Percentiles rank a stretch among this genome's conserved stretches.
phyloP scores from a whole-genome alignment of 371 early-diverging fungal species.

The Parasitella parasitica region DNA sequence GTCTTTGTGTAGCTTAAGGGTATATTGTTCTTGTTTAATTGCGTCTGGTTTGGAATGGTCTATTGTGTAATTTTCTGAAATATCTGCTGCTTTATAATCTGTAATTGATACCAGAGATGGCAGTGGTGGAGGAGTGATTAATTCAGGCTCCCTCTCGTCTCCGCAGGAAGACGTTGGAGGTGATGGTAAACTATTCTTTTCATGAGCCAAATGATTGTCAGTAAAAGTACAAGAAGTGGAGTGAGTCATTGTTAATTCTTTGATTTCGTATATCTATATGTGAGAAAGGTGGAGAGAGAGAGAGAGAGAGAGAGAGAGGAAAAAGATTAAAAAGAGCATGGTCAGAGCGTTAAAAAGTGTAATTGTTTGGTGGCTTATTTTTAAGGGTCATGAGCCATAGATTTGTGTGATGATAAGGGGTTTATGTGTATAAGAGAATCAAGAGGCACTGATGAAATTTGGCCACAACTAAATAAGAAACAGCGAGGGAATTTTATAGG shows the following conservation, averaged over 20 bases:
- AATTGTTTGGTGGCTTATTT: constrained; percentile 1
- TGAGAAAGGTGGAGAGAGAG: neutral
- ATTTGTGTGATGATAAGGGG: constrained; percentile 1
- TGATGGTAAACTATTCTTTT: constrained; percentile 25
- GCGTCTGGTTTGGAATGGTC: constrained; percentile 30
- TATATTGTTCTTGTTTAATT: neutral
- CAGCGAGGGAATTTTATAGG: neutral
- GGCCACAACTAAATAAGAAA: neutral
- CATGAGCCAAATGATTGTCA: neutral
- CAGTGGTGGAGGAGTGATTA: neutral
- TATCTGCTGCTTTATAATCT: neutral
- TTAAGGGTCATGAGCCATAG: neutral
- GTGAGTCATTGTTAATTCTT: neutral
- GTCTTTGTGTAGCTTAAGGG: neutral
- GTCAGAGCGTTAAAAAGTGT: constrained; percentile 1
- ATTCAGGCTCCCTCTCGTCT: constrained; percentile 24
- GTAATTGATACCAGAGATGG: neutral
- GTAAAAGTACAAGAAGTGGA: neutral
- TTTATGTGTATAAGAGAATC: neutral
- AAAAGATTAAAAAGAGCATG: constrained; percentile 1
- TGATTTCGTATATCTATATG: neutral
- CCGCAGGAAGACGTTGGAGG: constrained; percentile 43
- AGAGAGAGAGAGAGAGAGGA: neutral
- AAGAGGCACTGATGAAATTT: neutral
- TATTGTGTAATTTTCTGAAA: constrained; percentile 45